Evolutionary conservation across 441 rosid genomes (phyloP).

Genomic region (Aquilaria agallochum): DNA sequence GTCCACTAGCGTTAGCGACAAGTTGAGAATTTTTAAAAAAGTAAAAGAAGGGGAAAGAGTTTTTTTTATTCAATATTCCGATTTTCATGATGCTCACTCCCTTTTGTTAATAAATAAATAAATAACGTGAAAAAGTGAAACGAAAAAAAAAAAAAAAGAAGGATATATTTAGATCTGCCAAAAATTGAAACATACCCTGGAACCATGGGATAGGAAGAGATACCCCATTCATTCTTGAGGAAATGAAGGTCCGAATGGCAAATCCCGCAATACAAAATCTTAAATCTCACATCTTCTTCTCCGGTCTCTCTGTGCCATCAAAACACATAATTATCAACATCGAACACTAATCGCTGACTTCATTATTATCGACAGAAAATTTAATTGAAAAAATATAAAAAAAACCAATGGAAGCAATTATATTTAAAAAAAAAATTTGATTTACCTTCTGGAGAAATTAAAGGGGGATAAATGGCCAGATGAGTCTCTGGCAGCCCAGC

Average conservation of each 20-base stretch:
- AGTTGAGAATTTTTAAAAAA: no score
- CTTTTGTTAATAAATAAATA: no score
- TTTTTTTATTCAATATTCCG: no score
- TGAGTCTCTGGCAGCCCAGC: conserved; percentile 58
- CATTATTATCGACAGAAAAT: background rate
- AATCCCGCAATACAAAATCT: conserved; percentile 54
- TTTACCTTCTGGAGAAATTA: conserved; percentile 48
- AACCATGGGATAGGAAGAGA: conserved; percentile 42
- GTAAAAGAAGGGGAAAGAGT: no score
- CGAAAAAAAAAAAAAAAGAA: background rate
- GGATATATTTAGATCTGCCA: background rate
- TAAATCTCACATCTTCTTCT: conserved; percentile 51
- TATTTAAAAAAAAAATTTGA: background rate
- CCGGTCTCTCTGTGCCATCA: conserved; percentile 33
- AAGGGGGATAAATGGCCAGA: conserved; percentile 54
- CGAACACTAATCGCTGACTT: background rate
- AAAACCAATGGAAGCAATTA: no score
- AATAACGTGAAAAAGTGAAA: background rate
- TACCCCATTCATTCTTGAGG: conserved; percentile 47
- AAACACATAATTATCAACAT: conserved; percentile 5
- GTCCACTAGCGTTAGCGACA: no score
- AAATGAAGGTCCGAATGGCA: conserved; percentile 57
- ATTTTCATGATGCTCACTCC: no score
- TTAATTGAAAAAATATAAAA: background rate
- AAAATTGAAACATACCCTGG: conserved; percentile 39